Conservation (phyloP, 305 asterid species). For the Plantago lanceolata region DNA sequence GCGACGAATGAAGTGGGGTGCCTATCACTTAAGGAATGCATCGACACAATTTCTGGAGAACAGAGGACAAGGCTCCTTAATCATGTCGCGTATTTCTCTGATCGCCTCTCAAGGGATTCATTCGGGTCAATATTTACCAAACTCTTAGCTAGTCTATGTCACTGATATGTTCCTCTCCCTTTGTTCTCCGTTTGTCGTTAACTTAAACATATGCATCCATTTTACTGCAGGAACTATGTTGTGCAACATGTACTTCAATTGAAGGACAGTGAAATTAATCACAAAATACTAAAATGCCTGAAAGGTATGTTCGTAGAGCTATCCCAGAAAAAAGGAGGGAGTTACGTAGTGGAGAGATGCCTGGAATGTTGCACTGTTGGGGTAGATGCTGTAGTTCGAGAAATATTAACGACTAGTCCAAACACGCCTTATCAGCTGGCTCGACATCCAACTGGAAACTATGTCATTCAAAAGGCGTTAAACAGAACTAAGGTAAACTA, state of each 20-base stretch:
- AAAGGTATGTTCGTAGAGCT: constrained; percentile 21
- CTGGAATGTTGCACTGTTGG: constrained; percentile 21
- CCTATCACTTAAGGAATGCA: constrained; percentile 21
- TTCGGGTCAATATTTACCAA: constrained; percentile 27
- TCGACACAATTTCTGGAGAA: constrained; percentile 1
- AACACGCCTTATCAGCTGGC: constrained; percentile 20
- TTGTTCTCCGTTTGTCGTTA: neutral
- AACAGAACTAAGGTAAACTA: constrained; percentile 25
- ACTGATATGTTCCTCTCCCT: neutral
- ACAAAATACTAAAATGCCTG: constrained; percentile 6
- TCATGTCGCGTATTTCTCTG: constrained; percentile 19
- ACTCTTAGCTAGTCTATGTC: neutral
- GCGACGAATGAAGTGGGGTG: constrained; percentile 30
- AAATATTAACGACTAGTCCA: constrained; percentile 12
- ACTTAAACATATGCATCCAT: no score
- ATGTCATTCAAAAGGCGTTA: constrained; percentile 33
- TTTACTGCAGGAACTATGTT: constrained; percentile 31
- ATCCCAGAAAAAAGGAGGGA: constrained; percentile 25
- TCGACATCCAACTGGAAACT: constrained; percentile 29
- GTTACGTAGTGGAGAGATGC: constrained; percentile 35
- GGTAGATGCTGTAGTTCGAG: constrained; percentile 6
- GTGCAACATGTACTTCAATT: constrained; percentile 30
- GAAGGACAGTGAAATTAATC: neutral
- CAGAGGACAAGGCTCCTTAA: constrained; percentile 24
- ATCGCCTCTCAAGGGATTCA: constrained; percentile 25